These are phyloP conservation scores for Kuraishia ogatae DNA, from an alignment of 805 yeast species.

Conservation along the genomic window DNA sequence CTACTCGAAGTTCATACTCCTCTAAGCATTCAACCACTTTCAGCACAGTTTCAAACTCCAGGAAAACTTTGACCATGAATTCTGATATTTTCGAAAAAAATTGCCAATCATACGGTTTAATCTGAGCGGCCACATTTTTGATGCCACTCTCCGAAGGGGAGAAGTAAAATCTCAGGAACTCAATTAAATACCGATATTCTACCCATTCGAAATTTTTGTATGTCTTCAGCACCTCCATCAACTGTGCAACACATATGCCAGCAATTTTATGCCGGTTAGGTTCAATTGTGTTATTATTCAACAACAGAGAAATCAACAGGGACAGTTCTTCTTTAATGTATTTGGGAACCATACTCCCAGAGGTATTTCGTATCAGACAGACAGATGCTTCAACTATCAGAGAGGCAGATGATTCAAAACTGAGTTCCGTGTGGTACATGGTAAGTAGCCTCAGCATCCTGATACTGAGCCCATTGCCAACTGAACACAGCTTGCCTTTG, in stretches of 20 bases:
- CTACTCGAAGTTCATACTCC: background rate
- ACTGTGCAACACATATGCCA: background rate
- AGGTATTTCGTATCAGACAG: too few species aligned
- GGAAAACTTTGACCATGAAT: background rate
- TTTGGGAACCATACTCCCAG: background rate
- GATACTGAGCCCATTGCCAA: background rate
- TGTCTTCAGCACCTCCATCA: too few species aligned
- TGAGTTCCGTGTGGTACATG: background rate
- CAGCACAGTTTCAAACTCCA: background rate
- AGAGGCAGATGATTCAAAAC: background rate
- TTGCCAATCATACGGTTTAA: background rate
- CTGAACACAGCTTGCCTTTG: background rate
- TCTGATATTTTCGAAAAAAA: background rate
- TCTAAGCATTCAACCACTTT: background rate
- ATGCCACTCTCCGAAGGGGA: background rate
- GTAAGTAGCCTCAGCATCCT: background rate
- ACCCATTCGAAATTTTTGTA: background rate
- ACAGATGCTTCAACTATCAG: background rate
- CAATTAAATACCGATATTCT: background rate
- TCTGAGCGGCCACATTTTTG: background rate
- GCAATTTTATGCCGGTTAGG: too few species aligned
- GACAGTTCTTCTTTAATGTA: background rate
- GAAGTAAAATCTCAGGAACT: background rate
- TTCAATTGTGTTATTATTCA: too few species aligned
- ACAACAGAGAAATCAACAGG: too few species aligned